phyloP scores from a whole-genome alignment of 176 grass and related monocot genomes.

The Panicum miliaceum region DNA sequence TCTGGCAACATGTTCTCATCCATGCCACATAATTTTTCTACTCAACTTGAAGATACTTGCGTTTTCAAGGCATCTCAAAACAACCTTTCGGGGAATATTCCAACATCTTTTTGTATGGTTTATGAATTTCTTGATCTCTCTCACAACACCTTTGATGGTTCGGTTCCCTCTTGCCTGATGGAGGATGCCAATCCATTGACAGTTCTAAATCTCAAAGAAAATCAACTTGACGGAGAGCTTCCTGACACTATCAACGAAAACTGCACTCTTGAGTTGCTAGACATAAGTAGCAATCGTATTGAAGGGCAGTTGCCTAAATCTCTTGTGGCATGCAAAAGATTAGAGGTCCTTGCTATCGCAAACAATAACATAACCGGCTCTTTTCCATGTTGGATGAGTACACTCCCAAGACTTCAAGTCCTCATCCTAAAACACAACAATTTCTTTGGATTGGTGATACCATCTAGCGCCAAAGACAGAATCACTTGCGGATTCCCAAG shows the following conservation, averaged over 20 bases:
- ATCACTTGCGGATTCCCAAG: background rate
- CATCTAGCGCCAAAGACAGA: background rate
- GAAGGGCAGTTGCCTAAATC: conserved; percentile 22
- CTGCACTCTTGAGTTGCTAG: conserved; percentile 2
- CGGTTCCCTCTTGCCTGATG: conserved; percentile 25
- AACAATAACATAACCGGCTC: conserved; percentile 1
- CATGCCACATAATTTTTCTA: conserved; percentile 25
- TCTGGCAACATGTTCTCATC: conserved; percentile 27
- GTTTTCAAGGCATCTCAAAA: conserved; percentile 33
- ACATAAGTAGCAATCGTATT: conserved; percentile 27
- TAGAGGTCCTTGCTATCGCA: conserved; percentile 14
- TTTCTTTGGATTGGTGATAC: conserved; percentile 1
- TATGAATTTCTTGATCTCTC: conserved; percentile 34
- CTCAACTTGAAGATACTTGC: background rate
- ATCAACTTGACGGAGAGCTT: conserved; percentile 15
- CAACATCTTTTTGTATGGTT: conserved; percentile 11
- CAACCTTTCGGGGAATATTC: conserved; percentile 25
- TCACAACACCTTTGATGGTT: conserved; percentile 11
- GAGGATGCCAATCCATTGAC: background rate
- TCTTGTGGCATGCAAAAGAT: background rate
- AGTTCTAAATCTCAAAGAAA: conserved; percentile 34
- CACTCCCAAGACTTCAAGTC: conserved; percentile 37
- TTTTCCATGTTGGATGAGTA: conserved; percentile 49
- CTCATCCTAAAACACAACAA: conserved; percentile 25
- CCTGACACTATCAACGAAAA: background rate